phyloP scores from a whole-genome alignment of 2,329 filamentous ascomycete genomes.

The Trichoderma guizhouense region DNA sequence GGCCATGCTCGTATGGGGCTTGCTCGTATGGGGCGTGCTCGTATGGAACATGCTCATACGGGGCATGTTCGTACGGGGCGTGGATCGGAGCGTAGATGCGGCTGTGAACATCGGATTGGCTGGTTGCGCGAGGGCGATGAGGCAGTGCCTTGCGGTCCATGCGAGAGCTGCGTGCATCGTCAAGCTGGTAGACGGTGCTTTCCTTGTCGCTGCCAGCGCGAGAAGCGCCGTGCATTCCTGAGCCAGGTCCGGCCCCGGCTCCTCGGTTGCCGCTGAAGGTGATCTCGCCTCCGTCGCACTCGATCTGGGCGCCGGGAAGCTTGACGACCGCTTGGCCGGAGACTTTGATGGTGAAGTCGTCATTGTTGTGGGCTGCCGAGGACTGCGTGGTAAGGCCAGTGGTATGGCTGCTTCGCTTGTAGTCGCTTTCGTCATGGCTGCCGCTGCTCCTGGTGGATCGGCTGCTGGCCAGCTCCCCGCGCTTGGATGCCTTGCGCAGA shows the following conservation, averaged over 20 bases:
- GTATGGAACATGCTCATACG: constrained; percentile 18
- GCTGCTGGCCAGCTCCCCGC: constrained; percentile 48
- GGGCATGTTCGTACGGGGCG: constrained; percentile 29
- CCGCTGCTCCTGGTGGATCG: constrained; percentile 56
- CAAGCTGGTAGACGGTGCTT: constrained; percentile 46
- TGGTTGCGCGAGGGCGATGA: constrained; percentile 45
- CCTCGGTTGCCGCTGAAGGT: constrained; percentile 44
- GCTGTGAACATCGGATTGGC: constrained; percentile 47
- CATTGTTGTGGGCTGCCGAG: constrained; percentile 44
- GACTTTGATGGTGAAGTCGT: constrained; percentile 61
- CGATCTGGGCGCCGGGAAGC: constrained; percentile 55
- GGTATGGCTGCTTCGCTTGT: constrained; percentile 58
- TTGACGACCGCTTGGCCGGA: constrained; percentile 54
- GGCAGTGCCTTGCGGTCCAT: constrained; percentile 43
- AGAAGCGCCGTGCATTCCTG: constrained; percentile 25
- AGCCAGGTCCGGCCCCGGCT: constrained; percentile 14
- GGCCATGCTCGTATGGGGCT: constrained; percentile 21
- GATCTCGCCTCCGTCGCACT: constrained; percentile 60
- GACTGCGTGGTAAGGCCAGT: constrained; percentile 56
- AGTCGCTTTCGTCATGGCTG: constrained; percentile 63
- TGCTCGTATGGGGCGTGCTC: constrained; percentile 30
- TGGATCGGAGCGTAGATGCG: constrained; percentile 33
- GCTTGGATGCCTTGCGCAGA: constrained; percentile 49
- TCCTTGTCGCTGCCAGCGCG: constrained; percentile 50
- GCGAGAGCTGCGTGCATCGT: constrained; percentile 41